Evolutionary conservation across 257 asterid species (phyloP).

Genomic region (Solanum bulbocastanum): DNA sequence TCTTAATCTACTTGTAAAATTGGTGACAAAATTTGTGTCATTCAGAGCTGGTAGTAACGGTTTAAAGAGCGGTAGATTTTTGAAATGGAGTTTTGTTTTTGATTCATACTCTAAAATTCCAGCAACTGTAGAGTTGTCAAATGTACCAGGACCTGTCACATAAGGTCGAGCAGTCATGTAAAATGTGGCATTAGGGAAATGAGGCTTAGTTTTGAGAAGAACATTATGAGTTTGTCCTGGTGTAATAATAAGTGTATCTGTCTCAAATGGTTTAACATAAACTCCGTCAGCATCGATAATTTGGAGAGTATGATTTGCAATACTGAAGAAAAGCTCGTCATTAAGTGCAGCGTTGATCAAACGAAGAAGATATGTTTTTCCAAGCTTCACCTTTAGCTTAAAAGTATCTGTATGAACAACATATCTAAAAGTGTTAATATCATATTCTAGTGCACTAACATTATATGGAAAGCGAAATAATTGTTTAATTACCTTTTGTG

Average conservation of each 20-base stretch:
- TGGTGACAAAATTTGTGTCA: slow-evolving; percentile 38
- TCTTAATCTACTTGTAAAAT: slow-evolving; percentile 20
- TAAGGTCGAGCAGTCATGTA: slow-evolving; percentile 48
- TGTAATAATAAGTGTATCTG: slow-evolving; percentile 30
- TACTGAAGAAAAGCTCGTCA: slow-evolving; percentile 2
- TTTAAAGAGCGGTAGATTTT: slow-evolving; percentile 23
- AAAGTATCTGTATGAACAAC: slow-evolving; percentile 25
- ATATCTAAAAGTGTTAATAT: background rate
- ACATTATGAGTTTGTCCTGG: slow-evolving; percentile 57
- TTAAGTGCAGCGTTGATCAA: slow-evolving; percentile 11
- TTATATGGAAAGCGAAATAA: background rate
- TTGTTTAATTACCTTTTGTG: slow-evolving; percentile 22
- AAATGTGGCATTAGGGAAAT: slow-evolving; percentile 29
- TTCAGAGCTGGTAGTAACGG: slow-evolving; percentile 37
- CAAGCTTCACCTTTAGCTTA: slow-evolving; percentile 39
- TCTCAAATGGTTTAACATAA: slow-evolving; percentile 40
- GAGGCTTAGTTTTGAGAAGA: slow-evolving; percentile 31
- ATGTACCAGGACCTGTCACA: slow-evolving; percentile 41
- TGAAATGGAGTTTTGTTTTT: slow-evolving; percentile 3
- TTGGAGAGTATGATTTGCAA: slow-evolving; percentile 41
- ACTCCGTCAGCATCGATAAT: slow-evolving; percentile 41
- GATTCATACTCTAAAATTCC: slow-evolving; percentile 38
- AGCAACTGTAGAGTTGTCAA: slow-evolving; percentile 47
- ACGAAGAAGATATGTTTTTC: slow-evolving; percentile 51
- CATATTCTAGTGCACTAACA: background rate